These are phyloP conservation scores for Leccinum subrobustum DNA, from an alignment of 1,284 basidiomycete species.

Conservation along the genomic window DNA sequence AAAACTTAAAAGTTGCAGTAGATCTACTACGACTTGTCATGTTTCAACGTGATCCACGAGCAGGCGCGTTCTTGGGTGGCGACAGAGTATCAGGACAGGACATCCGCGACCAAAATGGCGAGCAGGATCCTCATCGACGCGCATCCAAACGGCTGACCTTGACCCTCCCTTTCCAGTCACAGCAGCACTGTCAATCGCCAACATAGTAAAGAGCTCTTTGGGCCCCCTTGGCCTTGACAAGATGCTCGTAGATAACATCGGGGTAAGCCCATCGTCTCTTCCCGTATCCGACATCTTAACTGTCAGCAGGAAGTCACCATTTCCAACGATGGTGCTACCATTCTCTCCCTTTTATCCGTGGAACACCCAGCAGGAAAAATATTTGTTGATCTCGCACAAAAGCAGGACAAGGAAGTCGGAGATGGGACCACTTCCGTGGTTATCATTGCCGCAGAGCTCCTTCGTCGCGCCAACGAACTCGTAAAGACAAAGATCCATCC, in stretches of 20 bases:
- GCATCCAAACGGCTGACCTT: not conserved
- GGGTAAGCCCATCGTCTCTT: conserved; percentile 51
- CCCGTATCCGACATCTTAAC: conserved; percentile 7
- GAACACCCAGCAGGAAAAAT: conserved; percentile 95
- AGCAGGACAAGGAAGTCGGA: conserved; percentile 99
- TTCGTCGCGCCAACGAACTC: conserved; percentile 95
- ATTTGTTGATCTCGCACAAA: conserved; percentile 97
- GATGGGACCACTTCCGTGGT: conserved; percentile 99
- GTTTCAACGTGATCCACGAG: conserved; percentile 85
- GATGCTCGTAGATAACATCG: conserved; percentile 99
- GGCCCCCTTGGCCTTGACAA: conserved; percentile 96
- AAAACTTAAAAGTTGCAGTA: conserved; percentile 1
- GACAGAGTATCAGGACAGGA: conserved; percentile 94
- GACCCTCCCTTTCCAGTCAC: conserved; percentile 58
- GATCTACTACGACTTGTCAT: conserved; percentile 37
- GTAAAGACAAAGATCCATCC: conserved; percentile 99
- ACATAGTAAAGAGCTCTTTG: conserved; percentile 95
- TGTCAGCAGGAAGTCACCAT: conserved; percentile 90
- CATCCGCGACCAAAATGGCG: conserved; percentile 96
- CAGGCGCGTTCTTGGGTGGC: conserved; percentile 90
- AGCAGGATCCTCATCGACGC: conserved; percentile 5
- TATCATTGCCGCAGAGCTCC: conserved; percentile 93
- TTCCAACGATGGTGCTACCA: conserved; percentile 99
- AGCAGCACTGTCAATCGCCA: conserved; percentile 95
- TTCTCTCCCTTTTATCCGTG: conserved; percentile 89